phyloP scores from a whole-genome alignment of 257 asterid species.

The Gentiana macrophylla region DNA sequence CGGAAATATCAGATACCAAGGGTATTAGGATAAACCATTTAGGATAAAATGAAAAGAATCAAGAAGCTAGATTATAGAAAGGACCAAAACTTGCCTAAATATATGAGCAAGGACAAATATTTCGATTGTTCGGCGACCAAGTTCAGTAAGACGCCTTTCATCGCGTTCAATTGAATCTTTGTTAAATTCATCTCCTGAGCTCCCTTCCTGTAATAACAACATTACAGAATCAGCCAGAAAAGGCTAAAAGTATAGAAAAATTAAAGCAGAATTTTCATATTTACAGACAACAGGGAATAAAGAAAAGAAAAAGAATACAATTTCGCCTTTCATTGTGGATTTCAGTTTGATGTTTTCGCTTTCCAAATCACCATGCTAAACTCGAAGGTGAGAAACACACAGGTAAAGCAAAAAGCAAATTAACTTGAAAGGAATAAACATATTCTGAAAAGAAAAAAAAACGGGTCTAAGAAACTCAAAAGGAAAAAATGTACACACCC shows the following conservation, averaged over 20 bases:
- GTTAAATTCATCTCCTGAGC: constrained; percentile 70
- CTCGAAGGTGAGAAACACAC: too few relatives aligned
- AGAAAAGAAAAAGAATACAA: background rate
- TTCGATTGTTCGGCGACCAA: constrained; percentile 95
- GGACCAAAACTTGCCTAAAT: constrained; percentile 48
- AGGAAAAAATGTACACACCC: too few relatives aligned
- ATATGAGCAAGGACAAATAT: constrained; percentile 74
- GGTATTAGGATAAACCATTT: background rate
- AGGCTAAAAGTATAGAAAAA: too few relatives aligned
- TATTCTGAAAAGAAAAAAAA: too few relatives aligned
- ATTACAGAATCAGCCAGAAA: constrained; percentile 12
- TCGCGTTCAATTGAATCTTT: constrained; percentile 73
- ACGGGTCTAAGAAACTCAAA: too few relatives aligned
- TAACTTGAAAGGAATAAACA: too few relatives aligned
- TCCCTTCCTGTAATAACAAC: constrained; percentile 51
- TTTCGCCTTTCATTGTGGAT: too few relatives aligned
- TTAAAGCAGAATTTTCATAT: too few relatives aligned
- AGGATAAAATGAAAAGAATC: background rate
- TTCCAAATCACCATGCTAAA: too few relatives aligned
- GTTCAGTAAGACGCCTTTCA: constrained; percentile 86
- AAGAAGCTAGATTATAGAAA: background rate
- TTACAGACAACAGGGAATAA: too few relatives aligned
- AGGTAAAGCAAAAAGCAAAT: too few relatives aligned
- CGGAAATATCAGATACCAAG: background rate
- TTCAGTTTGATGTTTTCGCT: too few relatives aligned